Conservation (phyloP, 305 asterid species). For the Fraxinus dipetala region DNA sequence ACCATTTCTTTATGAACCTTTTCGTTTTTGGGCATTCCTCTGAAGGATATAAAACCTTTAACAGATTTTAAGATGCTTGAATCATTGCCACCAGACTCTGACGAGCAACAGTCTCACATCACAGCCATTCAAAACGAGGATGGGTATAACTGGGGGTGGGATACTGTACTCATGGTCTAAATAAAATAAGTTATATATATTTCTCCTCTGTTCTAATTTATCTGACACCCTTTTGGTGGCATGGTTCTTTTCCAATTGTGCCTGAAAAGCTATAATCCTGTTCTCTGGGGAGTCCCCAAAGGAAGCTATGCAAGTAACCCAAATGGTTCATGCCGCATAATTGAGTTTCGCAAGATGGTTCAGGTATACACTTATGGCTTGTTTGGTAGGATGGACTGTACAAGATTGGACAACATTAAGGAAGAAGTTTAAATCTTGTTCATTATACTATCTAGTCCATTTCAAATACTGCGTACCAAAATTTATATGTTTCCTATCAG, state of each 20-base stretch:
- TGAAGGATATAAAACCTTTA: slow-evolving; percentile 22
- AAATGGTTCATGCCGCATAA: slow-evolving; percentile 69
- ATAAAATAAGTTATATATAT: neutral
- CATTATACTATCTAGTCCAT: neutral
- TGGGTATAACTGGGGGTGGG: slow-evolving; percentile 98
- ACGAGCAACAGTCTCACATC: slow-evolving; percentile 78
- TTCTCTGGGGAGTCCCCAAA: slow-evolving; percentile 96
- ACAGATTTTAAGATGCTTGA: slow-evolving; percentile 70
- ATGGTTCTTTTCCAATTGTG: slow-evolving; percentile 20
- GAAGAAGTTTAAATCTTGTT: slow-evolving; percentile 1
- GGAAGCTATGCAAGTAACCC: slow-evolving; percentile 92
- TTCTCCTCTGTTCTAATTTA: slow-evolving; percentile 12
- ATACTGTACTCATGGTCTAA: slow-evolving; percentile 24
- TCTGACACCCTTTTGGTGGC: slow-evolving; percentile 27
- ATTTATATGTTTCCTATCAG: neutral
- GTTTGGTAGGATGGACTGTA: neutral
- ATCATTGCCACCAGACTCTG: slow-evolving; percentile 81
- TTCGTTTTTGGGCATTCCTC: neutral
- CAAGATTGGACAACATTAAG: neutral
- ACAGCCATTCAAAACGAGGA: slow-evolving; percentile 73
- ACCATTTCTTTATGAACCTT: neutral
- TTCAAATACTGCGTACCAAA: neutral
- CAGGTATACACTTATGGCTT: slow-evolving; percentile 50
- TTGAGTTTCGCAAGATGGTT: slow-evolving; percentile 92
- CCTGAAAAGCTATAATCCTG: slow-evolving; percentile 80